Conservation (phyloP, 345 rosid genomes). For the Diplotaxis tenuifolia region DNA sequence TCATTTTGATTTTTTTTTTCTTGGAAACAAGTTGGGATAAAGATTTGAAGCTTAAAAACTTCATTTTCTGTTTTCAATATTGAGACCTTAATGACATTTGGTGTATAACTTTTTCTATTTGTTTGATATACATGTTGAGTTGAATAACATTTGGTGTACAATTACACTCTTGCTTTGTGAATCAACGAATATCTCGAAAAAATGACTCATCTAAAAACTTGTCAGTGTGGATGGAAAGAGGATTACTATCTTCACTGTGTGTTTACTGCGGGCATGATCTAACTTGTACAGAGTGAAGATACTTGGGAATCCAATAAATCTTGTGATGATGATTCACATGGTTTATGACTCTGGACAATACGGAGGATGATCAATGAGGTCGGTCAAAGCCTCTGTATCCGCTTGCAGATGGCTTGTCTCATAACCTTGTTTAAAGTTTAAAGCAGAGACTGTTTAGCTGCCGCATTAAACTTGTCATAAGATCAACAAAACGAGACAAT, state of each 20-base stretch:
- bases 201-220: neutral
- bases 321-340: slow-evolving; percentile 31
- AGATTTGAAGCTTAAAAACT: slow-evolving; percentile 15
- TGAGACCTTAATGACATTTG: slow-evolving; percentile 3
- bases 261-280: neutral
- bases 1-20: slow-evolving; percentile 4
- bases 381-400: slow-evolving; percentile 31
- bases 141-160: slow-evolving; percentile 11
- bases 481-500: too few relatives aligned
- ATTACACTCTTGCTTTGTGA: slow-evolving; percentile 8
- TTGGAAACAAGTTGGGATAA: slow-evolving; percentile 15
- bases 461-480: too few relatives aligned
- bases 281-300: neutral
- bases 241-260: neutral
- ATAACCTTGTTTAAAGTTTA: too few relatives aligned
- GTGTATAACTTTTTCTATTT: neutral
- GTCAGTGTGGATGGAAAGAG: neutral
- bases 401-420: slow-evolving; percentile 19
- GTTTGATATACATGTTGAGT: slow-evolving; percentile 22
- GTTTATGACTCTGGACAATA: slow-evolving; percentile 18
- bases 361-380: slow-evolving; percentile 25
- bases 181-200: neutral
- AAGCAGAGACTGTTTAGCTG: too few relatives aligned
- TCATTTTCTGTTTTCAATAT: neutral
- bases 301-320: slow-evolving; percentile 13